phyloP scores from a whole-genome alignment of 805 yeast genomes.

The Ogataea ramenticola region DNA sequence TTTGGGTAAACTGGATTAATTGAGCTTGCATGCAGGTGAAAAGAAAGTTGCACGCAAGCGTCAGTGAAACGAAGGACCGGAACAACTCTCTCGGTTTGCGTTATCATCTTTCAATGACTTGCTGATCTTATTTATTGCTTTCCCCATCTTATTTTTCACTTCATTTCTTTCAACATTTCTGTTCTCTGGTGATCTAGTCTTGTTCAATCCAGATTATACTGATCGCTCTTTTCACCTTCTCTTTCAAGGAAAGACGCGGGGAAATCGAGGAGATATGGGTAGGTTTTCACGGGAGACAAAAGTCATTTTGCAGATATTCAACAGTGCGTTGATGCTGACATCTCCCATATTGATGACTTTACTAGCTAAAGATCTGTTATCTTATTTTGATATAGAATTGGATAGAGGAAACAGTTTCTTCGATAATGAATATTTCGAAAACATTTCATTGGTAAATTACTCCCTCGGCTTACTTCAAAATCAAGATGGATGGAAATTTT shows the following conservation, averaged over 20 bases:
- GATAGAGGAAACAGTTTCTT: not conserved
- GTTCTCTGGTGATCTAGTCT: too few relatives aligned
- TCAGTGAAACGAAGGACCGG: too few relatives aligned
- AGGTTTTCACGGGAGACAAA: not conserved
- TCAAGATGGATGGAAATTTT: not conserved
- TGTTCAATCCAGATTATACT: too few relatives aligned
- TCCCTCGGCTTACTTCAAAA: not conserved
- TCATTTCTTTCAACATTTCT: too few relatives aligned
- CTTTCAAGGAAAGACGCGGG: too few relatives aligned
- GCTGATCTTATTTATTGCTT: too few relatives aligned
- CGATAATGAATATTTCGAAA: not conserved
- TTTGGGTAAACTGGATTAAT: not conserved
- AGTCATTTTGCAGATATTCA: not conserved
- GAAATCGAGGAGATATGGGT: not conserved
- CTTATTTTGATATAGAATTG: not conserved
- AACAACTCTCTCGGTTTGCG: too few relatives aligned
- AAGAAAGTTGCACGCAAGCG: too few relatives aligned
- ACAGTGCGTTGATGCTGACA: not conserved
- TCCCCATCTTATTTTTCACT: too few relatives aligned
- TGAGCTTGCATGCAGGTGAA: too few relatives aligned
- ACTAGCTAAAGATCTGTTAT: not conserved
- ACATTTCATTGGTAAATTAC: not conserved
- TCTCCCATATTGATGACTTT: not conserved
- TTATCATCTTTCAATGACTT: too few relatives aligned
- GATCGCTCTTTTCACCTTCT: too few relatives aligned